Base-by-base conservation (phyloP, 2,329 filamentous ascomycete species). In the Stenocarpella maydis region DNA sequence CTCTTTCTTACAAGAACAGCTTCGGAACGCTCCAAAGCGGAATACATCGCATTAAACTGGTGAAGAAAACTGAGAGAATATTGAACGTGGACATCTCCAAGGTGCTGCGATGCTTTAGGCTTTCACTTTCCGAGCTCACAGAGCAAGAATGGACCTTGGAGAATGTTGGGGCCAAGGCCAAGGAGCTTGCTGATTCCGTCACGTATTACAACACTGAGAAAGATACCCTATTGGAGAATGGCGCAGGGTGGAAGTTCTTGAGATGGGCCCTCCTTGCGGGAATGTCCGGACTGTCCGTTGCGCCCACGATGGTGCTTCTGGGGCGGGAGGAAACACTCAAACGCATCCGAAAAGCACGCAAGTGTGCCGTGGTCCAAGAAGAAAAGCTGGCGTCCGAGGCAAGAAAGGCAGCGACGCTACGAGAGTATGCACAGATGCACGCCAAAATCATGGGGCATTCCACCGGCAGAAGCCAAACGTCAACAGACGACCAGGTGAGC, bases 251-350 rank as follows among this genome's bases (percentile, higher is more conserved):
- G 68, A 75, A 72, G 26, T 71, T 75, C 19, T 55, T 79, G 24
- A 74, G 78, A 1, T 78, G 78, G 76, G 77, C 74, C 8, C 71
- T 80, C n/a, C 37, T 77, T 2, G 76, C 71, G 6, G 68, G 72
- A 17, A 70, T 71, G 26, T 53, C 74, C 19, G 78, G 77, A 0
- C 71, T 75, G 14, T 71, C 75, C 6, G 66, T 79, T 1, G 65
- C 68, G 3, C 65, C 61, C 14, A 58, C 77, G 12, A 74, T 80
- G 70, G 69, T 72, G 24, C 71, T 78, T 3, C 64, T 80, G 28
- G 79, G 79, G 1, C 74, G 67, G 47, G 54, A 75, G 1, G 77
- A 80, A 72, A 73, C 75, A 1, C 26, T 77, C 26, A 24, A 41
- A 24, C 74, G 78, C 17, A 45, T 80, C 12, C 53, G 64, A 15